A percentile compares a stretch with the other conserved stretches of the same genome.
These are phyloP conservation scores for Neophaeococcomyces aloes DNA, from an alignment of 2,329 filamentous ascomycete species.

Conservation along the genomic window DNA sequence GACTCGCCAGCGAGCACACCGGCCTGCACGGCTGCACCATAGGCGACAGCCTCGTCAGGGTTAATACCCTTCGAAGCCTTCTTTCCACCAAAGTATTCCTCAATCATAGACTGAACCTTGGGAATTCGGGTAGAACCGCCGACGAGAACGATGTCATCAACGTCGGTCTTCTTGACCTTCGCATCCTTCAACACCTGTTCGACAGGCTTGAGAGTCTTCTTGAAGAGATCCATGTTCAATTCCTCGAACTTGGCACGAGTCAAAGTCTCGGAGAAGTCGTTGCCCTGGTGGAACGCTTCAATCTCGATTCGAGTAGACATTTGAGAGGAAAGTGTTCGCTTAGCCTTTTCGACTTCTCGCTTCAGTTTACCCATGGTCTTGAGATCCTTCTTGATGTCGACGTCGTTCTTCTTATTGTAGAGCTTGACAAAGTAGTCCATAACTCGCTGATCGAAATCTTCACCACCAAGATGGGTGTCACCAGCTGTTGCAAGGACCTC, in stretches of 20 bases:
- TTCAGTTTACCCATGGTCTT: conserved; percentile 99
- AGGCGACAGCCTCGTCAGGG: conserved; percentile 97
- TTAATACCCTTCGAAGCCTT: conserved; percentile 99
- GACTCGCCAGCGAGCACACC: conserved; percentile 87
- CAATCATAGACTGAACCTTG: conserved; percentile 87
- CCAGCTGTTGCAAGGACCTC: conserved; percentile 89
- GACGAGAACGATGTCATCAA: conserved; percentile 94
- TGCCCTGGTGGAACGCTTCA: conserved; percentile 90
- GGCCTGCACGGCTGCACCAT: conserved; percentile 92
- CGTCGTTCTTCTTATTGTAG: conserved; percentile 96
- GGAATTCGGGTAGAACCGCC: conserved; percentile 99
- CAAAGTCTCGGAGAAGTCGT: conserved; percentile 96
- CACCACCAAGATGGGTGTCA: conserved; percentile 96
- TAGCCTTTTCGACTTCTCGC: conserved; percentile 98
- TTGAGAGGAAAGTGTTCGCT: conserved; percentile 91
- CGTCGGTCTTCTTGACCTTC: conserved; percentile 89
- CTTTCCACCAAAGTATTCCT: conserved; percentile 94
- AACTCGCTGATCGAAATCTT: conserved; percentile 96
- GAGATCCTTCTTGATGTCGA: conserved; percentile 84
- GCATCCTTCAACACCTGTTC: conserved; percentile 98
- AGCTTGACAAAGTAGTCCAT: conserved; percentile 93
- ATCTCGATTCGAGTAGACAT: conserved; percentile 93
- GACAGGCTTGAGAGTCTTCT: conserved; percentile 97
- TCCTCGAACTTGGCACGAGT: conserved; percentile 99
- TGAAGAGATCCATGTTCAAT: conserved; percentile 97